These are phyloP conservation scores for Kuraishia molischiana DNA, from an alignment of 805 yeast genomes.

Conservation along the genomic window DNA sequence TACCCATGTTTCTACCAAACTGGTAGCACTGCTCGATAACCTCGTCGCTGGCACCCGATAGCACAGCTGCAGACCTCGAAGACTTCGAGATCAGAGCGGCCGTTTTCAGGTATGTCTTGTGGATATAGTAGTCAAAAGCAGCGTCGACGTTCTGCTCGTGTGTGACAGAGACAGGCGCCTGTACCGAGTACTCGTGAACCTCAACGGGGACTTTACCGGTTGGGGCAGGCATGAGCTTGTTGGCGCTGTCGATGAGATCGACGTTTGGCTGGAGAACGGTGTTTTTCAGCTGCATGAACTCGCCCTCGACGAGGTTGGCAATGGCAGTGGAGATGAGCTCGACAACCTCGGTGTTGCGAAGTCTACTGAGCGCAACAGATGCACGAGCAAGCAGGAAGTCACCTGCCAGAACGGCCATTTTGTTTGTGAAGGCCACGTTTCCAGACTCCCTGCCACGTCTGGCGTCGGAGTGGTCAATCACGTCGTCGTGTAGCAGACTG, in stretches of 20 bases:
- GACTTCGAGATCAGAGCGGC: slow-evolving; percentile 93
- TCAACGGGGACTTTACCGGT: slow-evolving; percentile 56
- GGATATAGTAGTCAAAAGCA: slow-evolving; percentile 92
- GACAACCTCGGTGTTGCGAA: slow-evolving; percentile 94
- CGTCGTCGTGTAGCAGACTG: slow-evolving; percentile 91
- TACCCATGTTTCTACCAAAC: slow-evolving; percentile 87
- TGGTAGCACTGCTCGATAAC: slow-evolving; percentile 82
- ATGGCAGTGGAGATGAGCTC: slow-evolving; percentile 92
- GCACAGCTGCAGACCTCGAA: slow-evolving; percentile 85
- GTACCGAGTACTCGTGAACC: slow-evolving; percentile 50
- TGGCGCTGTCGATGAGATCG: slow-evolving; percentile 35
- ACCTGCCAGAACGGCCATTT: slow-evolving; percentile 96
- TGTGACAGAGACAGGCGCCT: slow-evolving; percentile 13
- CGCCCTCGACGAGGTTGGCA: slow-evolving; percentile 96
- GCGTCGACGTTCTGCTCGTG: slow-evolving; percentile 64
- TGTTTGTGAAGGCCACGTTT: slow-evolving; percentile 88
- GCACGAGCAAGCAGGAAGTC: slow-evolving; percentile 94
- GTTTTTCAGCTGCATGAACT: slow-evolving; percentile 96
- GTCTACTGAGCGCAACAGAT: slow-evolving; percentile 86
- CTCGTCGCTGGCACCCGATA: slow-evolving; percentile 70
- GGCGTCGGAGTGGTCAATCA: slow-evolving; percentile 81
- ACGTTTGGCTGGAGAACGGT: slow-evolving; percentile 57
- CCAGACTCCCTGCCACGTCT: slow-evolving; percentile 89
- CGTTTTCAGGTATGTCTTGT: slow-evolving; percentile 91
- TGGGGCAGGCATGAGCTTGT: slow-evolving; percentile 38